Evolutionary conservation across 345 rosid genomes (phyloP).

Genomic region (Alliaria petiolata): DNA sequence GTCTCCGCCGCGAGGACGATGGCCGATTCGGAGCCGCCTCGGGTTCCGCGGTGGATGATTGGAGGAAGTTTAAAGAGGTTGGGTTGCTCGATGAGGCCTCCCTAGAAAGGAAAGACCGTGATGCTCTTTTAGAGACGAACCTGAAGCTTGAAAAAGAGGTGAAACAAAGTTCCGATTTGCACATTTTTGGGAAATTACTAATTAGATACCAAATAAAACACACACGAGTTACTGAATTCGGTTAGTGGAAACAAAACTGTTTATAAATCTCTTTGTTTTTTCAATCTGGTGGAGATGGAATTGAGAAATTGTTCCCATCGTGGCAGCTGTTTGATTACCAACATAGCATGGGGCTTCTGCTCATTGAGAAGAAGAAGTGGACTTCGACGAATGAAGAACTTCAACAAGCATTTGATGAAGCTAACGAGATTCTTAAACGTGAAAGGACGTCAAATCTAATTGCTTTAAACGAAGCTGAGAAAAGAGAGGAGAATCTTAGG

Average conservation of each 20-base stretch:
- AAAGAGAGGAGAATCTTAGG: conserved; percentile 62
- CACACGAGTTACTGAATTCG: background rate
- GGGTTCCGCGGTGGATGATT: conserved; percentile 45
- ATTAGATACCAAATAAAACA: background rate
- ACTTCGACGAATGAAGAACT: conserved; percentile 42
- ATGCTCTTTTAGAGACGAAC: conserved; percentile 56
- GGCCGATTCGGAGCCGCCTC: background rate
- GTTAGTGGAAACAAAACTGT: background rate
- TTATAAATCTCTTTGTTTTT: background rate
- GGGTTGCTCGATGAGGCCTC: conserved; percentile 74
- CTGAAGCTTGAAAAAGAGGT: conserved; percentile 74
- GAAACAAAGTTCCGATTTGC: background rate
- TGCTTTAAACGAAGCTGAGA: conserved; percentile 64
- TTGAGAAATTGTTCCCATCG: background rate
- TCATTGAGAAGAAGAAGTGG: conserved; percentile 84
- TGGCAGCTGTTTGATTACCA: conserved; percentile 80
- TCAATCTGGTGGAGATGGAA: too few species aligned
- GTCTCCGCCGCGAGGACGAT: conserved; percentile 32
- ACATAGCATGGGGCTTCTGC: conserved; percentile 84
- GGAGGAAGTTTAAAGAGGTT: conserved; percentile 73
- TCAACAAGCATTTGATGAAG: conserved; percentile 56
- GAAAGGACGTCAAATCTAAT: conserved; percentile 58
- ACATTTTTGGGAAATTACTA: background rate
- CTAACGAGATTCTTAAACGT: conserved; percentile 65
- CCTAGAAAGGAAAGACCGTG: conserved; percentile 63